Percentiles rank a stretch among this genome's conserved stretches.
phyloP scores from a whole-genome alignment of 2,329 filamentous ascomycete species.

The Aureobasidium musti region DNA sequence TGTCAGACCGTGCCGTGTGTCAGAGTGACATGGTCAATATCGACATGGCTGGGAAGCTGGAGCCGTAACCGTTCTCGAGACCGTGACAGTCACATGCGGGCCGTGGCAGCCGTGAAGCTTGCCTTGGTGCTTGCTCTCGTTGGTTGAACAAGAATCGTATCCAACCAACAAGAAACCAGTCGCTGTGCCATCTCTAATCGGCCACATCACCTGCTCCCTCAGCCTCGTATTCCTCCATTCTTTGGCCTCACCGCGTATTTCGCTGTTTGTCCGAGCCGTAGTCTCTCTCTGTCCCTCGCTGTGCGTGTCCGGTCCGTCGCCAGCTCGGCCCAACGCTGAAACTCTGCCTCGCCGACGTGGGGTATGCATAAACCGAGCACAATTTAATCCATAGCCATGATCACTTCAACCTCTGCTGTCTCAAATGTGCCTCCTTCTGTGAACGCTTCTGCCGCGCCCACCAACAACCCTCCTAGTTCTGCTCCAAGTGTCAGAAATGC shows the following conservation, averaged over 20 bases:
- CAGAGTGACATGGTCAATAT: constrained; percentile 22
- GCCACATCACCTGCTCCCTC: background rate
- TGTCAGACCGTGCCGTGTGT: background rate
- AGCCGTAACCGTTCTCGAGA: background rate
- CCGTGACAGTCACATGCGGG: constrained; percentile 12
- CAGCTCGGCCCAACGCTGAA: constrained; percentile 15
- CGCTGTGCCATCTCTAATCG: background rate
- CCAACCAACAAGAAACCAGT: background rate
- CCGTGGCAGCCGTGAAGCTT: constrained; percentile 17
- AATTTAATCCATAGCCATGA: constrained; percentile 18
- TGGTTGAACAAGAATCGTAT: background rate
- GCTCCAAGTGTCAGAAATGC: constrained; percentile 29
- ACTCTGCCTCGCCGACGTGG: background rate
- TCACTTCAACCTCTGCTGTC: constrained; percentile 23
- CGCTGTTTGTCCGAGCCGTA: constrained; percentile 11
- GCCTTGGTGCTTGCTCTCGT: background rate
- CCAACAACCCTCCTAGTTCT: constrained; percentile 20
- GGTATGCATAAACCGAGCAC: constrained; percentile 26
- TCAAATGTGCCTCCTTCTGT: constrained; percentile 28
- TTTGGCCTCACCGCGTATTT: constrained; percentile 5
- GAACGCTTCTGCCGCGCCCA: constrained; percentile 29
- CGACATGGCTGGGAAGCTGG: background rate
- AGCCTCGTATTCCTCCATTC: background rate
- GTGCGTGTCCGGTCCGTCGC: background rate
- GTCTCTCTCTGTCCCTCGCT: background rate